phyloP scores from a whole-genome alignment of 2,329 filamentous ascomycete species.

The Achaetomium macrosporum region DNA sequence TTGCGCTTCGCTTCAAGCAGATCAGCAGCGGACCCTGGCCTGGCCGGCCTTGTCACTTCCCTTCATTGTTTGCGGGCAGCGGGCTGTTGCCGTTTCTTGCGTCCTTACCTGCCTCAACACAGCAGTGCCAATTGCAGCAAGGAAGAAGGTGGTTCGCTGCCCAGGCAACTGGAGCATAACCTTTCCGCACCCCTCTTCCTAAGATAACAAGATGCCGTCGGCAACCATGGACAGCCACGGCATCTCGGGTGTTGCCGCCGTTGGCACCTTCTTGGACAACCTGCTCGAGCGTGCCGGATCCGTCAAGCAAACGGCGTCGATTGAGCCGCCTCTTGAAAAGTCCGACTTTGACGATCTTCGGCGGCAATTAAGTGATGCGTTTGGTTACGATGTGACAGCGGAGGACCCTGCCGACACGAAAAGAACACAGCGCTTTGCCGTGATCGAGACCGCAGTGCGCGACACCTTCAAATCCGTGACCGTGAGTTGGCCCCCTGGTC shows the following conservation, averaged over 20 bases:
- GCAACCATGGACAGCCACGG: constrained; percentile 41
- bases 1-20: background rate
- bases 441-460: constrained; percentile 78
- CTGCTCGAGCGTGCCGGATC: constrained; percentile 54
- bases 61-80: too few species aligned
- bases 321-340: constrained; percentile 72
- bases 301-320: constrained; percentile 52
- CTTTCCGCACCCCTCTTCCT: background rate
- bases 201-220: constrained; percentile 42
- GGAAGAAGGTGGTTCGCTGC: background rate
- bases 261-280: constrained; percentile 48
- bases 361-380: constrained; percentile 38
- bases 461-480: constrained; percentile 73
- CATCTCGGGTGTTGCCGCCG: constrained; percentile 48
- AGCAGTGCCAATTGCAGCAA: background rate
- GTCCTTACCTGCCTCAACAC: too few species aligned
- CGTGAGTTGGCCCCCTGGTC: constrained; percentile 44
- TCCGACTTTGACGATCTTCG: constrained; percentile 53
- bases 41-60: too few species aligned
- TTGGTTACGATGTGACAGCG: constrained; percentile 30
- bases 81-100: background rate
- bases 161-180: background rate
- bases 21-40: too few species aligned
- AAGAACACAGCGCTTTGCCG: constrained; percentile 55
- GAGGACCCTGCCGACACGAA: constrained; percentile 31